phyloP scores from a whole-genome alignment of 441 rosid genomes.

The Viola pubescens region DNA sequence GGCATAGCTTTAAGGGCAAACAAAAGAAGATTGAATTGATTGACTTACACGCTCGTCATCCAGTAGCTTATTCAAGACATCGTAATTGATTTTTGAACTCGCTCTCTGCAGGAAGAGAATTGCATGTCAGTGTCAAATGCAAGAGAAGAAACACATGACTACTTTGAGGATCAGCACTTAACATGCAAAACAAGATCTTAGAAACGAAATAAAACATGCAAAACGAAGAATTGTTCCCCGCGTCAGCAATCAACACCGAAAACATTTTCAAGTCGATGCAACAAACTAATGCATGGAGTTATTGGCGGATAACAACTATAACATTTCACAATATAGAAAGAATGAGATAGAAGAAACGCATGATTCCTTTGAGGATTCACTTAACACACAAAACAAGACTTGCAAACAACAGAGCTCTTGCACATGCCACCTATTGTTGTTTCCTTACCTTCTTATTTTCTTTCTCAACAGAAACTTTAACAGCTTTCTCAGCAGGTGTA shows the following conservation, averaged over 20 bases:
- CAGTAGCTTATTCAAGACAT: not conserved
- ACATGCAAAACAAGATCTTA: not conserved
- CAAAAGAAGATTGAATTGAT: not conserved
- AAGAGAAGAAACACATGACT: not conserved
- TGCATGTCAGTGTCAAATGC: not conserved
- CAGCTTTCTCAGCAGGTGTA: constrained; percentile 1
- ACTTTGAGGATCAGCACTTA: not conserved
- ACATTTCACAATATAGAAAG: not conserved
- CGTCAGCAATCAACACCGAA: not conserved
- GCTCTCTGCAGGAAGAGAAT: not conserved
- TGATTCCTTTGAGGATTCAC: not conserved
- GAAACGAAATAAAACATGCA: not conserved
- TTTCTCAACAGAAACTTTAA: not conserved
- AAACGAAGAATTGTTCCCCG: not conserved
- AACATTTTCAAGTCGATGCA: not conserved
- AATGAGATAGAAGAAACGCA: not conserved
- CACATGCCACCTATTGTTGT: not conserved
- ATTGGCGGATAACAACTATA: not conserved
- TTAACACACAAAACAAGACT: not conserved
- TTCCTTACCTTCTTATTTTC: constrained; percentile 4
- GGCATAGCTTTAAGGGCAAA: not conserved
- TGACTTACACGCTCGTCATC: not conserved
- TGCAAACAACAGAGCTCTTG: not conserved
- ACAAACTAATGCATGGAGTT: not conserved
- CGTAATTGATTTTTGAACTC: constrained; percentile 8